phyloP scores from a whole-genome alignment of 2,329 filamentous ascomycete species.

The Cyphellophora attinorum region DNA sequence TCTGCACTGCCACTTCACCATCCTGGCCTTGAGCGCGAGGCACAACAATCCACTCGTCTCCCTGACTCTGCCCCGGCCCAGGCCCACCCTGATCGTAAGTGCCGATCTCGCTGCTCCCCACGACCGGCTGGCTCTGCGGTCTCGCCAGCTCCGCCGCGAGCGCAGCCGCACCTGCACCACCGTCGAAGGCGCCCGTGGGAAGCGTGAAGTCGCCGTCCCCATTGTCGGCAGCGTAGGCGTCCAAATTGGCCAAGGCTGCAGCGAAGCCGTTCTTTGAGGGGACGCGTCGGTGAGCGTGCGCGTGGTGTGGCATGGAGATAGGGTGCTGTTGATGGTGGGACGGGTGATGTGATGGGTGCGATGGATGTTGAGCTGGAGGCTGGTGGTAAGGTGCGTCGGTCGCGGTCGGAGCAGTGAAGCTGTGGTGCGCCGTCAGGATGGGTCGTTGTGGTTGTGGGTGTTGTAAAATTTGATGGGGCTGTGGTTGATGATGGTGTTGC shows the following conservation, averaged over 20 bases:
- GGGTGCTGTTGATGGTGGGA: too few relatives aligned
- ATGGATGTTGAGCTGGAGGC: too few relatives aligned
- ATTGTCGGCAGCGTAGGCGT: not conserved
- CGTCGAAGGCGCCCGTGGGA: too few relatives aligned
- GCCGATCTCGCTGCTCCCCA: slow-evolving; percentile 1
- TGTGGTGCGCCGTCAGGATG: slow-evolving; percentile 5
- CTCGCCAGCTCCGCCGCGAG: slow-evolving; percentile 1
- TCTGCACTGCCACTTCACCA: too few relatives aligned
- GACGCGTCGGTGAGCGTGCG: slow-evolving; percentile 3
- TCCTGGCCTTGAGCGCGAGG: too few relatives aligned
- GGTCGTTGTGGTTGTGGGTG: slow-evolving; percentile 3
- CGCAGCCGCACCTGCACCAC: not conserved
- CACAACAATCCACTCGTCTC: too few relatives aligned
- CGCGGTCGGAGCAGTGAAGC: slow-evolving; percentile 3
- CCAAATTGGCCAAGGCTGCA: slow-evolving; percentile 1
- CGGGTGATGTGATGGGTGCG: too few relatives aligned
- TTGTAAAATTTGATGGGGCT: slow-evolving; percentile 1
- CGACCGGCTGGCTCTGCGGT: slow-evolving; percentile 3
- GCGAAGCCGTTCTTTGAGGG: slow-evolving; percentile 2
- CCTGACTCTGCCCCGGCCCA: too few relatives aligned
- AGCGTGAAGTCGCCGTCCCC: not conserved
- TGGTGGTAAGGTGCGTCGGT: not conserved
- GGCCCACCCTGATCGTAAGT: too few relatives aligned
- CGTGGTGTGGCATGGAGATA: not conserved
- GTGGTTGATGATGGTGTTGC: not conserved